Conservation (phyloP, 805 yeast species). For the Wickerhamiella hasegawae region DNA sequence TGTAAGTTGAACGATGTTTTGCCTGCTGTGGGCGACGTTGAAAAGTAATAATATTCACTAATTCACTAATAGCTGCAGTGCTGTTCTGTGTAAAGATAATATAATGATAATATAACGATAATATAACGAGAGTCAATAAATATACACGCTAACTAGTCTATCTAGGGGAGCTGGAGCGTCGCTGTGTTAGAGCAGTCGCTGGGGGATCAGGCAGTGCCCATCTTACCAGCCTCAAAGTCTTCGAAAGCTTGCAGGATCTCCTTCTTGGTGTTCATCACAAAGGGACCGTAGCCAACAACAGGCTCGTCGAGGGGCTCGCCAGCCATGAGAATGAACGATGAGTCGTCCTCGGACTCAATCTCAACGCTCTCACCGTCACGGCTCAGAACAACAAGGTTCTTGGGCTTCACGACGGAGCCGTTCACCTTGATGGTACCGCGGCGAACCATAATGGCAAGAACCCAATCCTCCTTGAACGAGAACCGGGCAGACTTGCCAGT, state of each 20-base stretch:
- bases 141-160: no score
- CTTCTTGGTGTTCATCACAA: constrained; percentile 6
- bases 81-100: no score
- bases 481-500: constrained; percentile 55
- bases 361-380: not conserved
- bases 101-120: no score
- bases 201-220: no score
- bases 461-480: constrained; percentile 40
- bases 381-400: not conserved
- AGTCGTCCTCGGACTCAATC: constrained; percentile 18
- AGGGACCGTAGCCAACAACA: constrained; percentile 4
- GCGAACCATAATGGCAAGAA: constrained; percentile 51
- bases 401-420: constrained; percentile 18
- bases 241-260: constrained; percentile 4
- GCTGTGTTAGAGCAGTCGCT: no score
- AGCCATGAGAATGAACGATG: constrained; percentile 59
- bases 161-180: no score
- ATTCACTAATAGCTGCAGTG: no score
- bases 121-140: no score
- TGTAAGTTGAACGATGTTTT: no score
- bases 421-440: constrained; percentile 40
- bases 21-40: no score
- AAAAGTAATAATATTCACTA: no score
- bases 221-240: constrained; percentile 2
- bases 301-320: constrained; percentile 25